Evolutionary conservation across 2,329 filamentous ascomycete genomes (phyloP).

Genomic region (Fusarium nygamai): DNA sequence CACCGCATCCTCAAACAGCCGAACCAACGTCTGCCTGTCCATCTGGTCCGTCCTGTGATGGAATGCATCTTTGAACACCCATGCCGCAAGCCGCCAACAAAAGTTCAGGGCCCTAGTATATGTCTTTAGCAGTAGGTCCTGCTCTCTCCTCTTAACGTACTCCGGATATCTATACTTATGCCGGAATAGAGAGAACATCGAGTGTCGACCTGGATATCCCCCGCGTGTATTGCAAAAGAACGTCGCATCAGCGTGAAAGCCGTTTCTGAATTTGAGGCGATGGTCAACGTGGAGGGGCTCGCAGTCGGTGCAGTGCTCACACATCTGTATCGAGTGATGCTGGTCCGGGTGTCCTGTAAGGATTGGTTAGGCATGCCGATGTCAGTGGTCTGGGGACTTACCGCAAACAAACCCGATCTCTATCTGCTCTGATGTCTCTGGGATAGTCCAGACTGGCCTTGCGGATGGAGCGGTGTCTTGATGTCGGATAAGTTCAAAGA

Average conservation of each 20-base stretch:
- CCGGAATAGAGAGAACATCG: neutral
- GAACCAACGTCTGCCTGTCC: neutral
- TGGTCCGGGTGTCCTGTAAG: neutral
- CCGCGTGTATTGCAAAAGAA: neutral
- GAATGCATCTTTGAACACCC: neutral
- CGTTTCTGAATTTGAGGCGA: neutral
- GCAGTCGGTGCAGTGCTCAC: neutral
- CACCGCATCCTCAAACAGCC: neutral
- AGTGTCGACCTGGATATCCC: neutral
- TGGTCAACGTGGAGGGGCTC: neutral
- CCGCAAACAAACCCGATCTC: neutral
- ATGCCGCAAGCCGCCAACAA: neutral
- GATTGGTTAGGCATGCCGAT: neutral
- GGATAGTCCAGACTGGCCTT: neutral
- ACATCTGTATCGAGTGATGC: neutral
- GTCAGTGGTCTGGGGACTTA: too few species aligned
- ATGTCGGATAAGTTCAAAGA: neutral
- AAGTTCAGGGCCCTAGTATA: neutral
- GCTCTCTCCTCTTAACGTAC: neutral
- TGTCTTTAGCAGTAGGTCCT: neutral
- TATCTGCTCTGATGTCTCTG: neutral
- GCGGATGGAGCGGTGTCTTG: neutral
- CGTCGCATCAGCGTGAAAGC: neutral
- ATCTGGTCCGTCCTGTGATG: neutral
- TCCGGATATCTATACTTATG: neutral